Base-by-base conservation (phyloP, 2,329 filamentous ascomycete species). In the Zalaria obscura region DNA sequence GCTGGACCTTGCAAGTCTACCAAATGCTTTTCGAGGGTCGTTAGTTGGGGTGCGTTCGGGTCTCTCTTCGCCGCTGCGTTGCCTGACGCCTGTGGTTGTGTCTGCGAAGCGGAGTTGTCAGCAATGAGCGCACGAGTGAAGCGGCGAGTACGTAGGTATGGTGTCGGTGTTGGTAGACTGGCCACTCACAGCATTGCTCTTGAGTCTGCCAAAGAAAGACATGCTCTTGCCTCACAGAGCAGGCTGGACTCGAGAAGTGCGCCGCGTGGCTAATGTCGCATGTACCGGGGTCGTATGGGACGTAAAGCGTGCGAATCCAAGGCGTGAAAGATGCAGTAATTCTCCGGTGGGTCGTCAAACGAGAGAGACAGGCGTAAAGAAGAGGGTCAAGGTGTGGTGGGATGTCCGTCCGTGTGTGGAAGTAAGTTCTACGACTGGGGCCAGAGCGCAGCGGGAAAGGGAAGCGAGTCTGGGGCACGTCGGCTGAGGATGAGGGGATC, bases 1-100 rank as follows among this genome's bases (percentile, higher is more conserved):
- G 93, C 66, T 2, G 88, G 78, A 3, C 87, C 88, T 45, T 84
- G 78, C 60, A 87, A 82, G 62, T 85, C 81, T 52, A 78, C 74
- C 28, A 98, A 72, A 71, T 93, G 82, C 68, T 86, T 78, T 62
- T 80, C 75, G 29, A 80, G 59, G 35, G 74, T 72, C 36, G 74
- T 78, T 41, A 69, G 66, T 49, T 69, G 66, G 29, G 68, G 69
- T 50, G 69, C 67, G 56, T 73, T 69, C 45, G 67, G 63, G 51
- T 80, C 75, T 55, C 76, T 78, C 63, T 78, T 80, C 43, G 66
- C 56, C 32, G 72, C 65, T 35, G 64, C 57, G 47, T 61, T 57
- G 50, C 60, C 62, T 43, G 63, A 55, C 35, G 64, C 59, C 18
- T 52, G 69, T 66, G 52, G 60, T 66, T 45, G 64, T 58, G 61